Conservation (phyloP, 1,284 basidiomycete genomes). For the Boletus holoroseus region DNA sequence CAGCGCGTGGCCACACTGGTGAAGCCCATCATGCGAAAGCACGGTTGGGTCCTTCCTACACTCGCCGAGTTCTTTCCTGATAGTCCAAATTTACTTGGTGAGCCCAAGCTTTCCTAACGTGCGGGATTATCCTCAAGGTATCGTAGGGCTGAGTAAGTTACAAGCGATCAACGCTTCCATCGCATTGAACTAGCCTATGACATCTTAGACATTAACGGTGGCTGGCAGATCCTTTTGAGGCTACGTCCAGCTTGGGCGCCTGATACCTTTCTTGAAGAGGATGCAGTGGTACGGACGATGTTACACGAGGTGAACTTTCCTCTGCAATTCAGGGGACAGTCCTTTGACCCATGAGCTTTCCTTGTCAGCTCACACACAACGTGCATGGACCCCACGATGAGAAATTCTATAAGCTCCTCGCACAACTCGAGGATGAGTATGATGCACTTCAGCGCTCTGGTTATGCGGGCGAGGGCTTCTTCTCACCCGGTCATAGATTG, state of each 20-base stretch:
- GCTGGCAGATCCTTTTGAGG: constrained; percentile 75
- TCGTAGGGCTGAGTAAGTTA: constrained; percentile 33
- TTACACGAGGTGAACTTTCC: constrained; percentile 66
- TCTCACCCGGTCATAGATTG: constrained; percentile 60
- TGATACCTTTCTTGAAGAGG: constrained; percentile 70
- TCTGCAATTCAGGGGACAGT: neutral
- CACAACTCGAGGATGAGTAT: constrained; percentile 76
- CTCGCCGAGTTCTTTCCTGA: constrained; percentile 84
- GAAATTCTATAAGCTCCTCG: constrained; percentile 74
- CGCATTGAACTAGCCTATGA: constrained; percentile 1
- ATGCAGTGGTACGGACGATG: constrained; percentile 73
- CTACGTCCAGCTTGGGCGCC: constrained; percentile 66
- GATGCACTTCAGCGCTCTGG: constrained; percentile 69
- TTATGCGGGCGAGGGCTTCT: constrained; percentile 81
- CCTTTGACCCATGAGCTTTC: neutral
- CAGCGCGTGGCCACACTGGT: constrained; percentile 75
- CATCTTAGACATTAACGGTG: constrained; percentile 63
- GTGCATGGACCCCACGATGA: constrained; percentile 84
- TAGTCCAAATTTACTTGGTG: constrained; percentile 67
- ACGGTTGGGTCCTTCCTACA: constrained; percentile 73
- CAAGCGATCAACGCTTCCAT: neutral
- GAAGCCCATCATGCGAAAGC: constrained; percentile 85
- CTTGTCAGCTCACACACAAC: constrained; percentile 74
- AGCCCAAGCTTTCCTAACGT: constrained; percentile 24
- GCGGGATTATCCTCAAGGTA: constrained; percentile 3